Evolutionary conservation across 1,139 yeast species (phyloP).

Genomic region (Yamadazyma dushanensis): DNA sequence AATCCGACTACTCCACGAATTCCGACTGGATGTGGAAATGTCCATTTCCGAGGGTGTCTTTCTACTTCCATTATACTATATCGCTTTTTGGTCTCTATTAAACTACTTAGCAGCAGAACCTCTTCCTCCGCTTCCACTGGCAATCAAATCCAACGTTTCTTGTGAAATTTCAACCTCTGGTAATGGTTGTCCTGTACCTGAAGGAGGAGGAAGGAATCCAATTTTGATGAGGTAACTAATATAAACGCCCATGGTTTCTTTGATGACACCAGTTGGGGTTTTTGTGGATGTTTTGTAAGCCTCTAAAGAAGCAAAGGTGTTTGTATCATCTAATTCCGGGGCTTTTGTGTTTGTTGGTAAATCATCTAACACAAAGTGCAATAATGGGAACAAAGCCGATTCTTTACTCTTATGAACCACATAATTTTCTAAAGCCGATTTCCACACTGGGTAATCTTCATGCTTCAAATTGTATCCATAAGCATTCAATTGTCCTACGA

Average conservation of each 20-base stretch:
- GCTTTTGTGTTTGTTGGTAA: slow-evolving; percentile 90
- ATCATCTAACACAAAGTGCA: slow-evolving; percentile 91
- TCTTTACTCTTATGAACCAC: slow-evolving; percentile 73
- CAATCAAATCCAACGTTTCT: slow-evolving; percentile 63
- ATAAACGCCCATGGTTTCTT: slow-evolving; percentile 68
- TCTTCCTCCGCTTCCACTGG: slow-evolving; percentile 91
- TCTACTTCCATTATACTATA: too few relatives aligned
- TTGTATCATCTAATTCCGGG: slow-evolving; percentile 88
- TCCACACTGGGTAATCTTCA: slow-evolving; percentile 78
- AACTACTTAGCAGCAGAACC: slow-evolving; percentile 49
- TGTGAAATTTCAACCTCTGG: slow-evolving; percentile 59
- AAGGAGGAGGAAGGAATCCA: slow-evolving; percentile 73
- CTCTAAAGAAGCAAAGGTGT: slow-evolving; percentile 65
- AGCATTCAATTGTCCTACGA: slow-evolving; percentile 58
- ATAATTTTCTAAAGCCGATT: slow-evolving; percentile 66
- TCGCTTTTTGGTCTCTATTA: not conserved
- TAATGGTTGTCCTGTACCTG: slow-evolving; percentile 40
- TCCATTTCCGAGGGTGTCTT: too few relatives aligned
- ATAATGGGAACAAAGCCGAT: slow-evolving; percentile 86
- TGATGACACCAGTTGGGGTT: slow-evolving; percentile 75
- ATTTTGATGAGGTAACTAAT: slow-evolving; percentile 75
- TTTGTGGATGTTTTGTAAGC: slow-evolving; percentile 38
- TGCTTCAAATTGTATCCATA: slow-evolving; percentile 72
- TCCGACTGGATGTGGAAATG: too few relatives aligned
- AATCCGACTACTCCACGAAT: too few relatives aligned